A percentile compares a stretch with the other conserved stretches of the same genome.
These are phyloP conservation scores for Hamigera avellanea DNA, from an alignment of 495 filamentous ascomycete species.

Conservation along the genomic window DNA sequence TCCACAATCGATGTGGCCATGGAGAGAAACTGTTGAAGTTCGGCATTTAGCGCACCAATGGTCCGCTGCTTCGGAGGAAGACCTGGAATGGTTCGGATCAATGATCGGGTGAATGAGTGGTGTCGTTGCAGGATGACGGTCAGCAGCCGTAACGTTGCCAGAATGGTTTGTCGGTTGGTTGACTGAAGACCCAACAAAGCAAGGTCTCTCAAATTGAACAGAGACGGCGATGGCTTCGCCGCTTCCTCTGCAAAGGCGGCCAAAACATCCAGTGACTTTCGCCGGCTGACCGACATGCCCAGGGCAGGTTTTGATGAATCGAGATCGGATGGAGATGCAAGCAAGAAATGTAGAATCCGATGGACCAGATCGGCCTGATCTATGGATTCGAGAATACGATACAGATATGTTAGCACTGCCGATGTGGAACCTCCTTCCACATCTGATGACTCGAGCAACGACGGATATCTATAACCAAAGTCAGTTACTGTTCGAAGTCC, in stretches of 20 bases:
- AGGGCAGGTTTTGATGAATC: constrained; percentile 23
- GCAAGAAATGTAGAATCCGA: constrained; percentile 83
- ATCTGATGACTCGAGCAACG: constrained; percentile 90
- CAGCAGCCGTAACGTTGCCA: constrained; percentile 74
- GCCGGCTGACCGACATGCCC: constrained; percentile 52
- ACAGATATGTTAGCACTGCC: constrained; percentile 87
- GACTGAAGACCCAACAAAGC: constrained; percentile 77
- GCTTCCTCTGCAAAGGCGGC: constrained; percentile 54
- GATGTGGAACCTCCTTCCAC: constrained; percentile 93
- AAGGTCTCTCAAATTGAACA: constrained; percentile 93
- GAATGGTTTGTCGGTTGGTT: constrained; percentile 73
- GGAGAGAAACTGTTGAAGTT: constrained; percentile 61
- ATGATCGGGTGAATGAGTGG: constrained; percentile 70
- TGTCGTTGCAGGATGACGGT: constrained; percentile 77
- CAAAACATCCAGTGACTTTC: constrained; percentile 82
- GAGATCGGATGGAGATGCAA: constrained; percentile 52
- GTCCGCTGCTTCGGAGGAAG: constrained; percentile 54
- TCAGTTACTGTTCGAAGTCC: constrained; percentile 8
- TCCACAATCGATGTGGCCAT: constrained; percentile 63
- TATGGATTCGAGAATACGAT: constrained; percentile 77
- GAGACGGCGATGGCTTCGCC: constrained; percentile 63
- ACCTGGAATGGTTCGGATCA: constrained; percentile 55
- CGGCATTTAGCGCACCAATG: constrained; percentile 66
- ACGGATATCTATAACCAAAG: constrained; percentile 64
- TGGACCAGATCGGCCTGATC: constrained; percentile 89